A percentile compares a stretch with the other conserved stretches of the same genome.
These are phyloP conservation scores for Chaetoceros tenuissimus DNA, from an alignment of 108 stramenopile species.

Conservation along the genomic window DNA sequence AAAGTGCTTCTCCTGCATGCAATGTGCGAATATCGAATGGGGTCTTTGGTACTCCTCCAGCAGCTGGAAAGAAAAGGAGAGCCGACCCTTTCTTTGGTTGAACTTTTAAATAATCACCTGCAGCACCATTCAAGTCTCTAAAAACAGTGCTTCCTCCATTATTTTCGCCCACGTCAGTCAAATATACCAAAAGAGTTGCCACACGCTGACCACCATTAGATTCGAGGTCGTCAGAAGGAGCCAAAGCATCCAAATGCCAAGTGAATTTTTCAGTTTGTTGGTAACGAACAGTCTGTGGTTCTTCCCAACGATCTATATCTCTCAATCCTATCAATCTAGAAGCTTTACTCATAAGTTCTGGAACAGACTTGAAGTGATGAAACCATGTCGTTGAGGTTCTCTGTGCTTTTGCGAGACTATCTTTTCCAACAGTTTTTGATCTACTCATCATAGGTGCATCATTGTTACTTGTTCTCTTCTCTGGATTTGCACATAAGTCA, in stretches of 20 bases:
- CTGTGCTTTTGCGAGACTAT: conserved; percentile 46
- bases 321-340: conserved; percentile 60
- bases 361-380: conserved; percentile 54
- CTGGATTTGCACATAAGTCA: conserved; percentile 29
- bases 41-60: conserved; percentile 57
- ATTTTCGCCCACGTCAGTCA: conserved; percentile 37
- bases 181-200: conserved; percentile 72
- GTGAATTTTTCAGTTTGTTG: conserved; percentile 68
- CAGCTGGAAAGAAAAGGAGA: conserved; percentile 76
- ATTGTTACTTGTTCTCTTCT: conserved; percentile 4
- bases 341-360: conserved; percentile 73
- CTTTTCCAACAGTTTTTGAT: conserved; percentile 77
- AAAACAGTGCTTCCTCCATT: conserved; percentile 78
- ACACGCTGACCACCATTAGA: conserved; percentile 53
- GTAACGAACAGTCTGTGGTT: conserved; percentile 78
- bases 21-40: conserved; percentile 77
- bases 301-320: conserved; percentile 61
- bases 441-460: conserved; percentile 39
- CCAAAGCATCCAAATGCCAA: conserved; percentile 78
- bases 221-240: conserved; percentile 29
- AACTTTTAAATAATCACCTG: background rate
- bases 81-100: conserved; percentile 73
- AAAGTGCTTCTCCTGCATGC: conserved; percentile 70
- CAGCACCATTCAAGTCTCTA: conserved; percentile 43
- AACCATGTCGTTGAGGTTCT: conserved; percentile 78